Evolutionary conservation across 495 filamentous ascomycete species (phyloP).

Genomic region (Penicillium pulvis): DNA sequence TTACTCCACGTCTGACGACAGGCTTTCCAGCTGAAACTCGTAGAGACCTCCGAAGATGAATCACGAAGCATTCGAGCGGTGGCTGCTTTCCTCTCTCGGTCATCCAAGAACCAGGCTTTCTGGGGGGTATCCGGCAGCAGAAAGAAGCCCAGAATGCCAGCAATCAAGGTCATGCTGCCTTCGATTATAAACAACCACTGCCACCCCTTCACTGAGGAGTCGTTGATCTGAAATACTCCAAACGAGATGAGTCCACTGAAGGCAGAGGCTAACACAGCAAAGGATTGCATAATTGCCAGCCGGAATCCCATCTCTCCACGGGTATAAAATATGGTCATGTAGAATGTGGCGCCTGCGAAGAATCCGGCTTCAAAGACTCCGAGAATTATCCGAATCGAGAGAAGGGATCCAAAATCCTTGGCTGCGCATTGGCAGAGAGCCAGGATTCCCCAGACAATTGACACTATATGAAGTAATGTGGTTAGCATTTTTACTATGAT

Average conservation of each 20-base stretch:
- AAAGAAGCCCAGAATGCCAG: slow-evolving; percentile 61
- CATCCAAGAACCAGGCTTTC: slow-evolving; percentile 60
- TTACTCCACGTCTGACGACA: slow-evolving; percentile 36
- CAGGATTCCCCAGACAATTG: slow-evolving; percentile 49
- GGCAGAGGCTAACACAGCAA: slow-evolving; percentile 65
- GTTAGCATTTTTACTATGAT: neutral
- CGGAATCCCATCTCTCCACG: slow-evolving; percentile 69
- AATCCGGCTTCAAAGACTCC: slow-evolving; percentile 67
- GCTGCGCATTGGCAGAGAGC: slow-evolving; percentile 45
- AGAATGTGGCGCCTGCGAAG: slow-evolving; percentile 62
- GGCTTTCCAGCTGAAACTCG: slow-evolving; percentile 27
- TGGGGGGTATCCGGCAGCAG: slow-evolving; percentile 62
- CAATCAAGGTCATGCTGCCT: slow-evolving; percentile 60
- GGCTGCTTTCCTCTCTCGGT: slow-evolving; percentile 50
- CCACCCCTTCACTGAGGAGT: slow-evolving; percentile 57
- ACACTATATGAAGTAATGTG: slow-evolving; percentile 47
- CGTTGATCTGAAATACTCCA: slow-evolving; percentile 67
- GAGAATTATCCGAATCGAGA: slow-evolving; percentile 44
- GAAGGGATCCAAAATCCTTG: slow-evolving; percentile 56
- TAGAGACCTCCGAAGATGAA: slow-evolving; percentile 30
- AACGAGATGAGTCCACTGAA: slow-evolving; percentile 68
- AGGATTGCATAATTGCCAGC: slow-evolving; percentile 71
- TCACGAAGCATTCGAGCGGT: slow-evolving; percentile 30
- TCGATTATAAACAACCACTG: slow-evolving; percentile 76
- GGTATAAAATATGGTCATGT: slow-evolving; percentile 54